Percentiles rank a stretch among this genome's conserved stretches.
phyloP scores from a whole-genome alignment of 2,329 filamentous ascomycete genomes.

The Calonectria multiphialidica region DNA sequence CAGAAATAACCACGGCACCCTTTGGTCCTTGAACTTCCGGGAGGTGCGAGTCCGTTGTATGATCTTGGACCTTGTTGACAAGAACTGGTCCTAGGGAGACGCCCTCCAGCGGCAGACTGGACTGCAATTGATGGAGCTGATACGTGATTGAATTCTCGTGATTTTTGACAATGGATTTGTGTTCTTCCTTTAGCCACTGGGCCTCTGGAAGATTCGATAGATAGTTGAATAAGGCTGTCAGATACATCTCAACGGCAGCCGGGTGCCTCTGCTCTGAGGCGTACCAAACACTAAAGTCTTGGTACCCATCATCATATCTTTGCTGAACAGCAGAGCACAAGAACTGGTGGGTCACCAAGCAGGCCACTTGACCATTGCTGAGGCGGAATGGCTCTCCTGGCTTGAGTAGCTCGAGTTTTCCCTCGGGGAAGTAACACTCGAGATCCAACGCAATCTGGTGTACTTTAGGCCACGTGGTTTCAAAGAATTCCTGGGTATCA shows the following conservation, averaged over 20 bases:
- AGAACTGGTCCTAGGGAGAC: conserved; percentile 26
- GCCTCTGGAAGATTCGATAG: conserved; percentile 36
- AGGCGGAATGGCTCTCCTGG: conserved; percentile 30
- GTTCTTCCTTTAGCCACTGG: not conserved
- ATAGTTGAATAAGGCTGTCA: conserved; percentile 46
- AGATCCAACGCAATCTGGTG: conserved; percentile 35
- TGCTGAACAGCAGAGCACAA: conserved; percentile 41
- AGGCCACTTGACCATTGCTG: conserved; percentile 42
- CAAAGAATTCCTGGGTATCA: conserved; percentile 18
- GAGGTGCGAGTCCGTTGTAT: conserved; percentile 42
- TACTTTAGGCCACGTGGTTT: conserved; percentile 40
- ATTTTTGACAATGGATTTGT: not conserved
- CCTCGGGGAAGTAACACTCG: conserved; percentile 34
- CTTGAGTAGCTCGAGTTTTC: conserved; percentile 31
- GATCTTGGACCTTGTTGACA: conserved; percentile 31
- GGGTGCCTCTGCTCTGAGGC: conserved; percentile 46
- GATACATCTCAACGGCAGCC: conserved; percentile 44
- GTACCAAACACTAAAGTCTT: conserved; percentile 51
- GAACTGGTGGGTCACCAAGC: conserved; percentile 48
- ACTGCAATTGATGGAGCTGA: conserved; percentile 32
- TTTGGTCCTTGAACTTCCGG: conserved; percentile 36
- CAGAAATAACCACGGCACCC: conserved; percentile 47
- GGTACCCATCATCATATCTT: conserved; percentile 40
- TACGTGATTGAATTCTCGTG: conserved; percentile 29
- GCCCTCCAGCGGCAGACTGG: not conserved